phyloP scores from a whole-genome alignment of 2,329 filamentous ascomycete species.

The Diaporthe amygdali region DNA sequence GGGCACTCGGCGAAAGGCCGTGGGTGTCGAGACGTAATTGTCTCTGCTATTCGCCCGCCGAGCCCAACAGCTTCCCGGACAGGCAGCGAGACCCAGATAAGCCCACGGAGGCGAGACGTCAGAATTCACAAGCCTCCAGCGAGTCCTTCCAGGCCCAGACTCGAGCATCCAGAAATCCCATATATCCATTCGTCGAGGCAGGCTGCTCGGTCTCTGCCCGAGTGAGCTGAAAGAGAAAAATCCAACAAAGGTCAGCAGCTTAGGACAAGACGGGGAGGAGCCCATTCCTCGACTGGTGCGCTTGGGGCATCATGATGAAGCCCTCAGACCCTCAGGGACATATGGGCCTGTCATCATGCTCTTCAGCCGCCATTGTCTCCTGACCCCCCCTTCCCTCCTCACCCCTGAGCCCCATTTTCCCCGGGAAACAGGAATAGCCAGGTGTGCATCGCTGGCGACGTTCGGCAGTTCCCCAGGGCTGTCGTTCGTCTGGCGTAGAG shows the following conservation, averaged over 20 bases:
- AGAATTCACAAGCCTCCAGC: not conserved
- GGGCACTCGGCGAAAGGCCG: constrained; percentile 15
- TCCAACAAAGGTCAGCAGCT: not conserved
- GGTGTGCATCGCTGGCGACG: not conserved
- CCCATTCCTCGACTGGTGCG: not conserved
- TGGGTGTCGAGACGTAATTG: not conserved
- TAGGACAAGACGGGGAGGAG: not conserved
- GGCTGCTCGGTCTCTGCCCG: constrained; percentile 4
- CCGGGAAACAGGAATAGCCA: not conserved
- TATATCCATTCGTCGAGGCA: not conserved
- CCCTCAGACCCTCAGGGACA: not conserved
- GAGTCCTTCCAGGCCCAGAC: not conserved
- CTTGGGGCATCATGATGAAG: not conserved
- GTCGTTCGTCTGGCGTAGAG: not conserved
- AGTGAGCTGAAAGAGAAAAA: not conserved
- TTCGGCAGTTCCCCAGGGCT: not conserved
- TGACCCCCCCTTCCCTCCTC: not conserved
- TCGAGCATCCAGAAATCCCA: not conserved
- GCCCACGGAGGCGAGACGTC: not conserved
- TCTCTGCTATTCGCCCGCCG: not conserved
- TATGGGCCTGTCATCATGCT: not conserved
- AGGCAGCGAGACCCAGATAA: constrained; percentile 12
- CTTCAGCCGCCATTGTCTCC: not conserved
- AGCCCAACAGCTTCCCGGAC: not conserved
- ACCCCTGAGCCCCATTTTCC: constrained; percentile 1